phyloP scores from a whole-genome alignment of 148 eudicot species.

The Chenopodium suecicum region DNA sequence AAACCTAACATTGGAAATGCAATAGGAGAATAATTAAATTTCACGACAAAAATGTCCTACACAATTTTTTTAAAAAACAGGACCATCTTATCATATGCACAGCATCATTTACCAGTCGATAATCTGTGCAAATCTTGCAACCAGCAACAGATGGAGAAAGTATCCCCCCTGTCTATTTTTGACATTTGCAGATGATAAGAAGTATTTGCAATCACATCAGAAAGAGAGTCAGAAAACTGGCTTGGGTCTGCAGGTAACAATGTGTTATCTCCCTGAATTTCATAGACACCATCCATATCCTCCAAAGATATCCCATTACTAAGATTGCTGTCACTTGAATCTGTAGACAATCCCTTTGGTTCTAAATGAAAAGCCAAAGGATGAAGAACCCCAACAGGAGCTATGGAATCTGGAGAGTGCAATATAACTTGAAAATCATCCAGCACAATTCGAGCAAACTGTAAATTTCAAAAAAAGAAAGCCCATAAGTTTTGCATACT shows the following conservation, averaged over 20 bases:
- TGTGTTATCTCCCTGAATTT: constrained; percentile 60
- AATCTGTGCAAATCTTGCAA: constrained; percentile 43
- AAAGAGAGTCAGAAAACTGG: constrained; percentile 27
- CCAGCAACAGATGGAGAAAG: constrained; percentile 74
- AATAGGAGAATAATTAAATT: not conserved
- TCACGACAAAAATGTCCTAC: not conserved
- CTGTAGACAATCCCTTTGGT: constrained; percentile 39
- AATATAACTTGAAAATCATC: constrained; percentile 73
- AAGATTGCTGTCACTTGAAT: constrained; percentile 28
- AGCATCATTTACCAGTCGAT: constrained; percentile 51
- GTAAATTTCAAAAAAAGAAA: constrained; percentile 28
- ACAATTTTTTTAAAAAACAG: not conserved
- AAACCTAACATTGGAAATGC: constrained; percentile 46
- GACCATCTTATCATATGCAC: constrained; percentile 1
- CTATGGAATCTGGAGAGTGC: constrained; percentile 86
- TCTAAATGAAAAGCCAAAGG: constrained; percentile 85
- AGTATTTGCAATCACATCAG: constrained; percentile 22
- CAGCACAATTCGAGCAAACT: constrained; percentile 88
- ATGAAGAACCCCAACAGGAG: constrained; percentile 96
- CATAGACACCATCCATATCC: constrained; percentile 47
- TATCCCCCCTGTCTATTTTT: constrained; percentile 42
- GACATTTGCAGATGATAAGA: constrained; percentile 45
- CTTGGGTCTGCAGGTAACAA: constrained; percentile 26
- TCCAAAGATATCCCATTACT: constrained; percentile 35
- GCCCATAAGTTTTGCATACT: not conserved